Evolutionary conservation across 768 basidiomycete species (phyloP).

Genomic region (Plicaturopsis crispa): DNA sequence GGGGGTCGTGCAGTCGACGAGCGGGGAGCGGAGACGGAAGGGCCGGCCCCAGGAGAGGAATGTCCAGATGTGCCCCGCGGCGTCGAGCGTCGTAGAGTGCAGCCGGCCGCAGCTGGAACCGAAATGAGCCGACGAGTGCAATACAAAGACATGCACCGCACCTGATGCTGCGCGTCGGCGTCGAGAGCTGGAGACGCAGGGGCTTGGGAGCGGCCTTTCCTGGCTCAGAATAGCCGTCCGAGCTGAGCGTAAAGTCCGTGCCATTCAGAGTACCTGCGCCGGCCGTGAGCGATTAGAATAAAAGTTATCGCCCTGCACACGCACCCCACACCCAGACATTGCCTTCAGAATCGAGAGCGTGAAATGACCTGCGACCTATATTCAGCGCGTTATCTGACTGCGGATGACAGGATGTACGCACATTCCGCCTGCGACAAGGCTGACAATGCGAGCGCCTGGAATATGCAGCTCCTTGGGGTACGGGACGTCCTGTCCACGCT

Average conservation of each 20-base stretch:
- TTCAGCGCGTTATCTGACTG: too few species aligned
- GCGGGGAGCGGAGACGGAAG: constrained; percentile 41
- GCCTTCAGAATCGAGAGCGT: constrained; percentile 74
- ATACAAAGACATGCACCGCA: constrained; percentile 24
- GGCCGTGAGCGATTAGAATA: constrained; percentile 4
- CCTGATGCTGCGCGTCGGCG: constrained; percentile 60
- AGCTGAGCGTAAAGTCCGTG: constrained; percentile 24
- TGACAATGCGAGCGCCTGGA: constrained; percentile 57
- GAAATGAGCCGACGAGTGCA: not conserved
- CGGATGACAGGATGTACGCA: too few species aligned
- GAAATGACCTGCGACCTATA: constrained; percentile 60
- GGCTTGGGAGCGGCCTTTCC: constrained; percentile 46
- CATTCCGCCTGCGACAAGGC: constrained; percentile 79
- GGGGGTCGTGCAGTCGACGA: constrained; percentile 32
- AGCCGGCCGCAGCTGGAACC: constrained; percentile 63
- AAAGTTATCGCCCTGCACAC: constrained; percentile 8
- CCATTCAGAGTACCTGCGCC: constrained; percentile 58
- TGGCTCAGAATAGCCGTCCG: constrained; percentile 51
- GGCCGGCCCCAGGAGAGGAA: constrained; percentile 77
- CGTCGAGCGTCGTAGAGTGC: constrained; percentile 63
- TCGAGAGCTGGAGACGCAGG: constrained; percentile 50
- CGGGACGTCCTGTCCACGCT: constrained; percentile 36
- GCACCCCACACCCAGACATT: constrained; percentile 77
- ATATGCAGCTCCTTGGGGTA: constrained; percentile 59
- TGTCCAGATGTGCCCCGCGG: constrained; percentile 56